Percentiles rank a stretch among this genome's conserved stretches.
phyloP scores from a whole-genome alignment of 805 yeast species.

The Brettanomyces nanus region DNA sequence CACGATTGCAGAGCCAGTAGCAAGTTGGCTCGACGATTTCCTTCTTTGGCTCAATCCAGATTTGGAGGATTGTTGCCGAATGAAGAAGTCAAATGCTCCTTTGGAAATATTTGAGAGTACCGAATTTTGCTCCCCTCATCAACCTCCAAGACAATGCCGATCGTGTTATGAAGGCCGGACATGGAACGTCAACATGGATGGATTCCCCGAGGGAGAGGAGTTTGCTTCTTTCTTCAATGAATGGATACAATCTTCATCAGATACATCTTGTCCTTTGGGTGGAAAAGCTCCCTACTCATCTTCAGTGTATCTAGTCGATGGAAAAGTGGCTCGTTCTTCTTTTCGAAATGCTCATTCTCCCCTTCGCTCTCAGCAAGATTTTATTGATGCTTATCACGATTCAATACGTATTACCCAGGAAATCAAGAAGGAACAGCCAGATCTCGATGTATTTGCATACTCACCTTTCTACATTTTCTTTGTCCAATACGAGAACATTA shows the following conservation, averaged over 20 bases:
- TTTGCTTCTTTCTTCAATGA: conserved; percentile 65
- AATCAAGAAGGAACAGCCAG: conserved; percentile 30
- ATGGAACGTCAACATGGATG: conserved; percentile 71
- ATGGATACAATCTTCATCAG: conserved; percentile 79
- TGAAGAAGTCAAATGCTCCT: conserved; percentile 34
- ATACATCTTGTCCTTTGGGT: conserved; percentile 80
- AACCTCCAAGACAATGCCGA: conserved; percentile 64
- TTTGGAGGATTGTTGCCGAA: conserved; percentile 77
- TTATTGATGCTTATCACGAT: conserved; percentile 68
- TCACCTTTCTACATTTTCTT: conserved; percentile 91
- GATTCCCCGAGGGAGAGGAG: conserved; percentile 65
- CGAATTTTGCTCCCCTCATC: conserved; percentile 58
- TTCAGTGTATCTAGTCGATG: conserved; percentile 37
- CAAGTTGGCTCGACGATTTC: conserved; percentile 92
- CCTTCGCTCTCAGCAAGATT: conserved; percentile 74
- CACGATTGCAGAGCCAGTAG: conserved; percentile 70
- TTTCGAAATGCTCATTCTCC: conserved; percentile 79
- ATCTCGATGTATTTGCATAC: conserved; percentile 68
- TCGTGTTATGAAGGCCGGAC: conserved; percentile 57
- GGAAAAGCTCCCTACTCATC: conserved; percentile 87
- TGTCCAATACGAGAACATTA: conserved; percentile 72
- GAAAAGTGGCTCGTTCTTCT: conserved; percentile 44
- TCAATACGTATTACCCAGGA: conserved; percentile 61
- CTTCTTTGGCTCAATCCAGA: conserved; percentile 81
- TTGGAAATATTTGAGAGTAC: conserved; percentile 14